A percentile compares a stretch with the other conserved stretches of the same genome.
Conservation (phyloP, 1,139 yeast genomes). For the Candida mesenterica region DNA sequence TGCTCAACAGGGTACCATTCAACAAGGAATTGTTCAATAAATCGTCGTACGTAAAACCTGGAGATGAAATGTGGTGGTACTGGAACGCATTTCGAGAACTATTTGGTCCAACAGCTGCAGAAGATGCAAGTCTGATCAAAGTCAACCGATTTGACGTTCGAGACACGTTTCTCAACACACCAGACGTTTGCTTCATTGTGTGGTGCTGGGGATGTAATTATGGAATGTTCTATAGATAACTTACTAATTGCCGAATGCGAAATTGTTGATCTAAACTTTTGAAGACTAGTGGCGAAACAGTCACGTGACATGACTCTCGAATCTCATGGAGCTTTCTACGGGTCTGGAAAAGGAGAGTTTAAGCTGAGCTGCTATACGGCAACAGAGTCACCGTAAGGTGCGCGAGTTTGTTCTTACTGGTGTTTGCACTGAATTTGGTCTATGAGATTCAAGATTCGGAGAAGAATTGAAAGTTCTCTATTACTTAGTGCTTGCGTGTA, state of each 20-base stretch:
- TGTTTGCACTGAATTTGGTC: no score
- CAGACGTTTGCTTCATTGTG: constrained; percentile 7
- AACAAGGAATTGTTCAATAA: neutral
- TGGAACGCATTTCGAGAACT: neutral
- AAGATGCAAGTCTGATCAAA: constrained; percentile 3
- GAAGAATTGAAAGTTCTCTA: no score
- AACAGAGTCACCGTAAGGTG: no score
- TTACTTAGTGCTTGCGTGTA: no score
- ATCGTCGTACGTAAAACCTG: constrained; percentile 1
- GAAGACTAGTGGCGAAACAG: constrained; percentile 8
- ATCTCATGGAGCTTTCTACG: no score
- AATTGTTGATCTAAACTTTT: neutral
- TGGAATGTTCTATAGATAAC: no score
- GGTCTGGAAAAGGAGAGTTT: no score
- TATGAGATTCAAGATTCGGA: no score
- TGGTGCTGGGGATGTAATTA: no score
- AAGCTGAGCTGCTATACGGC: no score
- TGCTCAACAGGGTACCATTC: neutral
- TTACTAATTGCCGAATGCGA: neutral
- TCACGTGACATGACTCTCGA: no score
- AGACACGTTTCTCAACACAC: constrained; percentile 7
- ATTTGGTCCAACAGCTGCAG: neutral
- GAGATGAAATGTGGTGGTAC: neutral
- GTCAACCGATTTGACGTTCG: constrained; percentile 6
- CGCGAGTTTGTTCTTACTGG: no score